Base-by-base conservation (phyloP, 345 rosid genomes). In the Cochlearia excelsa region DNA sequence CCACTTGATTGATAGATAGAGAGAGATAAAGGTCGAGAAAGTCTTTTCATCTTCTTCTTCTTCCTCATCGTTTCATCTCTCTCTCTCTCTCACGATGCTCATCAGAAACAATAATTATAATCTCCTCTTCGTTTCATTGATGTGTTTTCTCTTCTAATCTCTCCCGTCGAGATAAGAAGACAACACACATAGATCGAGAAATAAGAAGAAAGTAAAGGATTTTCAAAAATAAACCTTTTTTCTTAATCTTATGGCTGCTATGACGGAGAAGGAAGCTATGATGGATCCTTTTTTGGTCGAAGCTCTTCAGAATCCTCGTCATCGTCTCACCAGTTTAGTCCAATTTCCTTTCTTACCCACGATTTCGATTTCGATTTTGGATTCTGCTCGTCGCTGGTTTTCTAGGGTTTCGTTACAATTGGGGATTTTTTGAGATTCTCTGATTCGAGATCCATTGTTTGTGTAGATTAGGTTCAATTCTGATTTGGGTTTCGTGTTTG, bases 231-330 rank as follows among this genome's bases (percentile, higher is more conserved):
- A 64, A 64, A 37, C 39, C 55, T 26, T 23, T 27, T 41, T 37
- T 34, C 37, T 16, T 16, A 16, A 16, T 16, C 23, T 16, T 53
- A 58, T 65, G 71, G 66, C 72, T 4, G 39, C 64, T 41, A 42
- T 65, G 46, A 59, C 68, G 59, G 82, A 73, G 3, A 83, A 77
- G 77, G 95, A 85, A 66, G 78, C 84, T 57, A 78, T 74, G 82
- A 91, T 92, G 41, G 98, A 92, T 81, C 86, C 95, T 62, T 92
- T 92, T 79, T 70, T 92, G 60, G 86, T 92, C 46, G 98, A 92
- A 80, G 95, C 97, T 68, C 93, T 92, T 35, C 95, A 82, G 67
- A 87, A 87, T 60, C 88, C 94, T 65, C 96, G 96, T 66, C 97
- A 89, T 48, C 99, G 99, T 63, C 97, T 91, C 75, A 85, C 95